Evolutionary conservation across 192 early-diverging fungal species (phyloP).

Genomic region (Coemansia sp.): DNA sequence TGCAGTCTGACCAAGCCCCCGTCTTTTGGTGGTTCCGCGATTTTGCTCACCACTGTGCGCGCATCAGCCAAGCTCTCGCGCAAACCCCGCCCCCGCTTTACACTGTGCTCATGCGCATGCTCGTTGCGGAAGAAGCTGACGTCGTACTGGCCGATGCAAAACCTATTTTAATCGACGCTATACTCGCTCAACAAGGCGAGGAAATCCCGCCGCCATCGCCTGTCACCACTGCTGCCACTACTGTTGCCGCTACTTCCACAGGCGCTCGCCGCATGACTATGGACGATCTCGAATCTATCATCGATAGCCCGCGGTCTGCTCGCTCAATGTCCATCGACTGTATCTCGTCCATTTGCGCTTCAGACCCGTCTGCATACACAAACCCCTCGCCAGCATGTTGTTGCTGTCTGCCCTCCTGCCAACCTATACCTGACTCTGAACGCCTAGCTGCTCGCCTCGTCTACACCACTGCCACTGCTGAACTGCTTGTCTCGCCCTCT

Average conservation of each 20-base stretch:
- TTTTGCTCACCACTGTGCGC: constrained; percentile 37
- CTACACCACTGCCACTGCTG: background rate
- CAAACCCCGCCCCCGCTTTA: constrained; percentile 16
- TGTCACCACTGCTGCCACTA: background rate
- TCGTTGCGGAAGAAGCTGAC: constrained; percentile 50
- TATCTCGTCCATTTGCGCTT: constrained; percentile 40
- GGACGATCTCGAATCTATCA: constrained; percentile 43
- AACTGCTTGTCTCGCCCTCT: background rate
- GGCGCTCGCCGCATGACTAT: constrained; percentile 11
- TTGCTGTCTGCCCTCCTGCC: too few species aligned
- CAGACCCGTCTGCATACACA: background rate
- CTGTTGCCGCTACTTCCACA: background rate
- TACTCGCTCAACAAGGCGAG: background rate
- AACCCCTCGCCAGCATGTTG: too few species aligned
- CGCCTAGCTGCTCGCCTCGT: too few species aligned
- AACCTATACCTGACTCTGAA: too few species aligned
- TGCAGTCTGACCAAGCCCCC: constrained; percentile 48
- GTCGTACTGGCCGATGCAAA: constrained; percentile 14
- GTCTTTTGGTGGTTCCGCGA: constrained; percentile 67
- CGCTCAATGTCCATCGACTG: constrained; percentile 53
- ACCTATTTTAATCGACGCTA: background rate
- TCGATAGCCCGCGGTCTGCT: constrained; percentile 45
- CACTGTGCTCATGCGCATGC: constrained; percentile 35
- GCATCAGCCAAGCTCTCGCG: constrained; percentile 16
- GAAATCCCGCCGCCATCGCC: background rate